Evolutionary conservation across 495 filamentous ascomycete species (phyloP), one percentile per base, ranked within the genome.

Genomic region (Neurospora terricola): DNA sequence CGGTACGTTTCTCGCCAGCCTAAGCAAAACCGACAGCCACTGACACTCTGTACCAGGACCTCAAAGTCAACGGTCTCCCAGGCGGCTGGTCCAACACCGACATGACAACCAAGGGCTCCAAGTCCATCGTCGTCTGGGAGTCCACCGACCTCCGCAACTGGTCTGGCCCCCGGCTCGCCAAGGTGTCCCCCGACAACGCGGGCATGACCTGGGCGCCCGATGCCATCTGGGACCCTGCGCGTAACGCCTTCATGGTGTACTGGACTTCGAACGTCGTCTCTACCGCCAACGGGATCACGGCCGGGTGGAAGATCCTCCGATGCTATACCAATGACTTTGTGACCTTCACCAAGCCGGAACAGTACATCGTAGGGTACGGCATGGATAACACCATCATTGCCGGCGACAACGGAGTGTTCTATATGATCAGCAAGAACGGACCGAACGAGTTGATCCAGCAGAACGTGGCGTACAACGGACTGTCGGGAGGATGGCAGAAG

Each of bases 171-270:
- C 37, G 27, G 0, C 59, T 66, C 34, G 37, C 30, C 16, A 72
- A 34, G 16, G 71, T 72, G 34, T 62, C 71, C 10, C 71, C 71
- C 27, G 42, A 48, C 10, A 59, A 72, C 38, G 71, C 71, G 5
- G 71, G 39, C 27, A 72, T 72, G 71, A 54, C 71, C 21, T 72
- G 71, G 71, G 71, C 71, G 2, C 71, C 71, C 5, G 71, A 72
- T n/a, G 71, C 71, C 30, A 72, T 72, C 43, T 72, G 71, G 71
- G 71, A 72, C 21, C 71, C 71, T 10, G 39, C 12, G 9, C 45
- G 43, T 7, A 66, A 72, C 5, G 59, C 45, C 14, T 72, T 37
- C 34, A 27, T 72, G n/a, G 40, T 72, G 39, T 72, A 69, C 34
- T 72, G 39, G 21, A 72, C 71, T 16, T 66, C 42, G 30, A 72